These are phyloP conservation scores for Annona squamosa DNA, from an alignment of 164 flowering plant species.

Conservation along the genomic window DNA sequence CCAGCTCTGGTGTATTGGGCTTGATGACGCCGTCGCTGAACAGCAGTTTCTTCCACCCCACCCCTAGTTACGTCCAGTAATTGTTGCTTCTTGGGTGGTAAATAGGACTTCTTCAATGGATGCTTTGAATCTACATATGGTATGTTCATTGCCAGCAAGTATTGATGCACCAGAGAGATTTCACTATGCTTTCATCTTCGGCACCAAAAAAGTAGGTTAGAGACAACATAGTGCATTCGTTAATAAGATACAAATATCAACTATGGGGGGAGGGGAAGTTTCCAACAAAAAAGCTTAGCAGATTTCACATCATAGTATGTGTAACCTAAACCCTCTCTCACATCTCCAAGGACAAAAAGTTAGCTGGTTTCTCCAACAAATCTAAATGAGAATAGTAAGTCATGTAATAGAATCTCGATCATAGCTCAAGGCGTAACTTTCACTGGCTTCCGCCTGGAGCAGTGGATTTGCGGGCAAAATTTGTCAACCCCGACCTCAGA, in stretches of 20 bases:
- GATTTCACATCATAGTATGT: not conserved
- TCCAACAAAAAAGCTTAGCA: not conserved
- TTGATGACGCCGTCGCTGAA: no score
- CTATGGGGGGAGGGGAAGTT: not conserved
- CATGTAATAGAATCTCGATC: not conserved
- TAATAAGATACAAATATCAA: not conserved
- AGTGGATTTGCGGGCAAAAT: conserved; percentile 38
- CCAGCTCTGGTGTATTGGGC: no score
- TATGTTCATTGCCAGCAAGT: no score
- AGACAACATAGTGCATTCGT: no score
- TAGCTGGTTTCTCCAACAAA: not conserved
- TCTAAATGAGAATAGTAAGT: not conserved
- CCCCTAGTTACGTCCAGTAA: no score
- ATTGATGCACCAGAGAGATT: no score
- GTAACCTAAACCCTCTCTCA: not conserved
- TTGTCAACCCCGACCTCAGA: conserved; percentile 55
- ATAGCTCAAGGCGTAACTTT: not conserved
- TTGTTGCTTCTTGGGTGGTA: no score
- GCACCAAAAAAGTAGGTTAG: no score
- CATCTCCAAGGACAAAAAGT: not conserved
- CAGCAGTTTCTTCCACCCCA: no score
- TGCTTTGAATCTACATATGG: no score
- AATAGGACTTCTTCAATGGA: no score
- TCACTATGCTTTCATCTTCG: no score
- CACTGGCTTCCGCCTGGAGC: conserved; percentile 19